These are phyloP conservation scores for Mortierella antarctica DNA, from an alignment of 192 early-diverging fungal genomes.

Conservation along the genomic window DNA sequence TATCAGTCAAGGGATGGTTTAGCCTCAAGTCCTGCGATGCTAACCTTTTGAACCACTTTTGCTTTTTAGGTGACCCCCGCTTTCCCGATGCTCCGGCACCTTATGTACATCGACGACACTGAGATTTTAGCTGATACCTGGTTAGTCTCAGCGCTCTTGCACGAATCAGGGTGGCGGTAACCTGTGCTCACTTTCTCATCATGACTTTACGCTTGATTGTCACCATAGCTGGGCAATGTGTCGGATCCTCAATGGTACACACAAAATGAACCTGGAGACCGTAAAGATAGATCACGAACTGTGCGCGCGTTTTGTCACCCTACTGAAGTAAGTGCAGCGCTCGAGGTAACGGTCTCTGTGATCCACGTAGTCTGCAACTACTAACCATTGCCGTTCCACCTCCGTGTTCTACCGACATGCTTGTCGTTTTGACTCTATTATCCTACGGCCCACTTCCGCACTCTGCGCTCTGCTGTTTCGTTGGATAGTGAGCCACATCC, in stretches of 20 bases:
- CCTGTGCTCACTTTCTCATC: not conserved
- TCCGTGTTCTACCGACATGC: not conserved
- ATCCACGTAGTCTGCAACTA: not conserved
- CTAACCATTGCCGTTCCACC: not conserved
- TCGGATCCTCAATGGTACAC: conserved; percentile 48
- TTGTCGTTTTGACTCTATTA: not conserved
- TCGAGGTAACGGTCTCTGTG: not conserved
- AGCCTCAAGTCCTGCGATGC: not conserved
- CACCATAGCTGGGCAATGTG: conserved; percentile 49
- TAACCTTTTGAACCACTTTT: not conserved
- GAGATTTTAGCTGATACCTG: conserved; percentile 52
- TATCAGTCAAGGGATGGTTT: not conserved
- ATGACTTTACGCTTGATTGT: not conserved
- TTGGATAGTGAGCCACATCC: conserved; percentile 41
- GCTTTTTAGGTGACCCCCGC: conserved; percentile 37
- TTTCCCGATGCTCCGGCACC: conserved; percentile 40
- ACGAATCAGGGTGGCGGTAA: not conserved
- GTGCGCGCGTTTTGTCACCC: conserved; percentile 34
- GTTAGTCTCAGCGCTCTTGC: conserved; percentile 4
- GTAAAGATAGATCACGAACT: conserved; percentile 44
- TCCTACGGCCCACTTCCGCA: not conserved
- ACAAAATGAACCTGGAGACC: conserved; percentile 49
- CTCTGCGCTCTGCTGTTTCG: not conserved
- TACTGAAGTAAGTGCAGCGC: conserved; percentile 16
- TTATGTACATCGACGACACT: conserved; percentile 51